phyloP scores from a whole-genome alignment of 352 stramenopile species.

The Elongisporangium undulatum region DNA sequence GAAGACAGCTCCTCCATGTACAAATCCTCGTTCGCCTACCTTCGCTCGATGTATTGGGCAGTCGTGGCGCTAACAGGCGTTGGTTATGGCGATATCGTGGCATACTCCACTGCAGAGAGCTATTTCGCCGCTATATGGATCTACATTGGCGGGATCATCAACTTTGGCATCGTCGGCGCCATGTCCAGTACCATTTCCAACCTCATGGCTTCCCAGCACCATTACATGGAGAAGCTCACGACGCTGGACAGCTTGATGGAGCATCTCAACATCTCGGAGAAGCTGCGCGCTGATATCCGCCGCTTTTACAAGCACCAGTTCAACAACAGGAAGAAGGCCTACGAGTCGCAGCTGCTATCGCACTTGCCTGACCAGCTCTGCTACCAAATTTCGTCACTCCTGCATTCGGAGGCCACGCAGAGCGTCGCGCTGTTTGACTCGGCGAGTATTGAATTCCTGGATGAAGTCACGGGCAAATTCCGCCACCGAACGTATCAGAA shows the following conservation, averaged over 20 bases:
- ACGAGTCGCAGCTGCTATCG: conserved; percentile 63
- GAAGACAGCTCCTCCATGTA: conserved; percentile 37
- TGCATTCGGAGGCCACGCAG: conserved; percentile 58
- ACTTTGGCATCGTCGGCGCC: conserved; percentile 71
- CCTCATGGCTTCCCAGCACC: conserved; percentile 51
- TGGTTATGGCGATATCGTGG: conserved; percentile 71
- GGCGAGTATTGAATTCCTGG: conserved; percentile 56
- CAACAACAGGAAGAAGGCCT: conserved; percentile 46
- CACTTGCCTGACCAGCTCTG: conserved; percentile 71
- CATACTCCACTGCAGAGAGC: conserved; percentile 67
- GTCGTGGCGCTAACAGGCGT: conserved; percentile 67
- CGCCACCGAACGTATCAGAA: conserved; percentile 67
- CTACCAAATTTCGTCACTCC: conserved; percentile 65
- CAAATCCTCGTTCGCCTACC: conserved; percentile 48
- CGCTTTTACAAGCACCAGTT: conserved; percentile 75
- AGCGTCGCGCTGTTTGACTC: conserved; percentile 56
- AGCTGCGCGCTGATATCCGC: conserved; percentile 53
- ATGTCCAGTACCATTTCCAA: conserved; percentile 81
- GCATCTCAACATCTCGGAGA: conserved; percentile 45
- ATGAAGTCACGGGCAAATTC: conserved; percentile 81
- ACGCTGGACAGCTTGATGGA: conserved; percentile 60
- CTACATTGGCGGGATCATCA: conserved; percentile 69
- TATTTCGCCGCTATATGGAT: conserved; percentile 75
- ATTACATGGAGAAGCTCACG: conserved; percentile 70
- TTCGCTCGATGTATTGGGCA: conserved; percentile 73